Base-by-base conservation (phyloP, 768 basidiomycete genomes). In the Lentinula edodes region DNA sequence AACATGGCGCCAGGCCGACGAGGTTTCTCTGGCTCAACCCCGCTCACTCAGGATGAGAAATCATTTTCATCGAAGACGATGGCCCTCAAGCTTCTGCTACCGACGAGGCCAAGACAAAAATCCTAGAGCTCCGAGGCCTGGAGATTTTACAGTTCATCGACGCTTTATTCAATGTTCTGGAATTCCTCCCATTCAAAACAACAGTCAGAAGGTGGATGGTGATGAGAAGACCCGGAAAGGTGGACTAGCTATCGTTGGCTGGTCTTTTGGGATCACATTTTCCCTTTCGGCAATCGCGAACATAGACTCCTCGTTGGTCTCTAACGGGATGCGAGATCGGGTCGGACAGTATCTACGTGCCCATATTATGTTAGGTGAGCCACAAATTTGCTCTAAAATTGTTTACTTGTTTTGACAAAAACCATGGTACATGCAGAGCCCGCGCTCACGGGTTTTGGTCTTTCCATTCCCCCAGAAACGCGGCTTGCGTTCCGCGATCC, bases 111-210 rank as follows among this genome's bases (percentile, higher is more conserved):
- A n/a, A n/a, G n/a, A n/a, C n/a, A n/a, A n/a, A n/a, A n/a, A n/a
- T n/a, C n/a, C n/a, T n/a, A n/a, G n/a, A n/a, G n/a, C n/a, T n/a
- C 71, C 70, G 74, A 2, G 76, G 73, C 3, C 48, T 65, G 10
- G 77, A 80, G 54, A 60, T 77, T 10, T 70, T 68, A 7, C 65
- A 57, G 6, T 75, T 77, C 61, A 66, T 80, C 18, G 70, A 66
- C 32, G 58, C 63, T 18, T 70, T 79, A 53, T 73, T 78, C 32
- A 66, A 54, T 61, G 64, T 23, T 61, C 69, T 34, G 59, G 66
- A 5, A 63, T 79, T 7, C 74, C 74, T 5, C 65, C 63, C 0
- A 48, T 70, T 3, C 66, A 67, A 36, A 58, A 59, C 4, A 66
- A 66, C 2, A 28, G 5, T 56, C 32, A 28, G 43, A 15, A 4